phyloP scores from a whole-genome alignment of 495 filamentous ascomycete genomes.

The Penicillium coffeae region DNA sequence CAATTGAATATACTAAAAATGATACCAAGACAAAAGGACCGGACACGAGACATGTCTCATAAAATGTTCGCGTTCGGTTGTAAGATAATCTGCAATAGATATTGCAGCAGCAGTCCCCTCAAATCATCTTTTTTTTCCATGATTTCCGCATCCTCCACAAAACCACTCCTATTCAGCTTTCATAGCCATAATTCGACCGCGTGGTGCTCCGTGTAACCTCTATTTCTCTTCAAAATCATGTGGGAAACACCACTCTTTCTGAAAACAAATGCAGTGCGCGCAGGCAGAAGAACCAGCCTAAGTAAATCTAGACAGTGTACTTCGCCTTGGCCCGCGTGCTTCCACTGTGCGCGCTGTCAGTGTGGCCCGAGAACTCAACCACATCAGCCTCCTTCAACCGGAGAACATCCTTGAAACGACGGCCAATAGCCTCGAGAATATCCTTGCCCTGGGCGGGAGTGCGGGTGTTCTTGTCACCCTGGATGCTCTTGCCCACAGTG shows the following conservation, averaged over 20 bases:
- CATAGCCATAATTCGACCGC: not conserved
- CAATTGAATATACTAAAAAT: not conserved
- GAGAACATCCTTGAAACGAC: conserved; percentile 85
- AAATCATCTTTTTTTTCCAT: not conserved
- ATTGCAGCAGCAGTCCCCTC: not conserved
- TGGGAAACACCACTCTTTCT: not conserved
- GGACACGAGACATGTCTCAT: not conserved
- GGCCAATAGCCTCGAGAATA: conserved; percentile 75
- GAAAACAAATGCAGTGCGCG: not conserved
- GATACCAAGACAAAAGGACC: conserved; percentile 4
- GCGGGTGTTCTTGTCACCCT: conserved; percentile 68
- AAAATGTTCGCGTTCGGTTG: not conserved
- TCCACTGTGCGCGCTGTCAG: conserved; percentile 84
- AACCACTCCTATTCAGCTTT: not conserved
- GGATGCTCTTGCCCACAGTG: conserved; percentile 78
- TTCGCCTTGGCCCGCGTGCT: conserved; percentile 96
- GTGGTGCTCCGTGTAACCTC: not conserved
- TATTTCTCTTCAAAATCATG: not conserved
- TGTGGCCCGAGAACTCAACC: conserved; percentile 95
- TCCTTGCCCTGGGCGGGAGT: conserved; percentile 77
- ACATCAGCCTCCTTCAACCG: conserved; percentile 67
- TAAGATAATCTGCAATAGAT: not conserved
- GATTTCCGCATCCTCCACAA: not conserved
- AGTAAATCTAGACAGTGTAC: conserved; percentile 62
- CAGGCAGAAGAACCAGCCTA: not conserved